These are phyloP conservation scores for Achaetomium macrosporum DNA, from an alignment of 2,329 filamentous ascomycete species.

Conservation along the genomic window DNA sequence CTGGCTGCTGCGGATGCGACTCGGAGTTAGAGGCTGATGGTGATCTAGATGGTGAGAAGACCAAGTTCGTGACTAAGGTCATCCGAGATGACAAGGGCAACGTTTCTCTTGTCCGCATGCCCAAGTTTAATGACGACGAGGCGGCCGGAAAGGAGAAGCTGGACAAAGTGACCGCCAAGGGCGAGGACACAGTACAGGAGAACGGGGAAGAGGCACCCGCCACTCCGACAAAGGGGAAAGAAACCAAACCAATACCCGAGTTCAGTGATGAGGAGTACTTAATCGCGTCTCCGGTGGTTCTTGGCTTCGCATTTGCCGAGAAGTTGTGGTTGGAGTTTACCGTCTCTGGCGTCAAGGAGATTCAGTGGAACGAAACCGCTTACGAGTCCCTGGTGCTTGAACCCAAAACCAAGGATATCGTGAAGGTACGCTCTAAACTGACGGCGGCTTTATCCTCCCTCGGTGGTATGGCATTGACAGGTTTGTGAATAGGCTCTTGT, in stretches of 20 bases:
- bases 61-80: conserved; percentile 47
- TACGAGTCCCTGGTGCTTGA: conserved; percentile 76
- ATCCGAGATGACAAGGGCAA: conserved; percentile 41
- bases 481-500: conserved; percentile 57
- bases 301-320: conserved; percentile 82
- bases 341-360: conserved; percentile 71
- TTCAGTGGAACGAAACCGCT: conserved; percentile 76
- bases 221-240: conserved; percentile 16
- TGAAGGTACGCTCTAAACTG: conserved; percentile 43
- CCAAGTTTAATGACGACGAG: conserved; percentile 32
- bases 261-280: conserved; percentile 81
- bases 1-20: conserved; percentile 34
- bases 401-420: conserved; percentile 55
- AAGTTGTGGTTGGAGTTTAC: conserved; percentile 88
- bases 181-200: conserved; percentile 15
- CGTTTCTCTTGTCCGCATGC: conserved; percentile 30
- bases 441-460: background rate
- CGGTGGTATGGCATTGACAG: background rate
- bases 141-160: conserved; percentile 45
- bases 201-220: conserved; percentile 10
- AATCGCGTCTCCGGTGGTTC: conserved; percentile 74
- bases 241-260: conserved; percentile 36
- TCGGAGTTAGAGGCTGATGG: conserved; percentile 35
- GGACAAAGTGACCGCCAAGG: conserved; percentile 42
- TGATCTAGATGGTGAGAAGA: conserved; percentile 38